A percentile compares a stretch with the other conserved stretches of the same genome.
These are phyloP conservation scores for Oryza officinalis DNA, from an alignment of 176 grass and related monocot genomes.

Conservation along the genomic window DNA sequence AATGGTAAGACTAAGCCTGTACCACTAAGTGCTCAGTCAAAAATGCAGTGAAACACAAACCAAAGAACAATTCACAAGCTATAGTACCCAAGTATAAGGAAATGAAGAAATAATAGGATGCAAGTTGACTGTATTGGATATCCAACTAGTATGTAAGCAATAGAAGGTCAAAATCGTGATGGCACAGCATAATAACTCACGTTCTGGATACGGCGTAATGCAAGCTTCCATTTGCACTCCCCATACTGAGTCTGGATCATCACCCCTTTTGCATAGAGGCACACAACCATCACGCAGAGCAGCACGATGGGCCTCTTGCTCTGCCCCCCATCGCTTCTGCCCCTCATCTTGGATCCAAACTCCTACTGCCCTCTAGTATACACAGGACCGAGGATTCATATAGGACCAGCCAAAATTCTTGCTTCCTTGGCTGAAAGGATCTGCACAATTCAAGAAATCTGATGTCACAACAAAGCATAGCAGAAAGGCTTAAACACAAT, in stretches of 20 bases:
- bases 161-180: conserved; percentile 6
- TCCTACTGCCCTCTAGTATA: conserved; percentile 42
- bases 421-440: neutral
- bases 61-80: conserved; percentile 24
- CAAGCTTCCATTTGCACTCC: conserved; percentile 89
- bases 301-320: conserved; percentile 65
- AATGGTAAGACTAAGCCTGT: neutral
- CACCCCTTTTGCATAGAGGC: conserved; percentile 78
- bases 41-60: neutral
- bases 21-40: neutral
- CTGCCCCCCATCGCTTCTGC: conserved; percentile 68
- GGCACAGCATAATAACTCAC: conserved; percentile 52
- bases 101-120: neutral
- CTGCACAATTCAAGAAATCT: conserved; percentile 14
- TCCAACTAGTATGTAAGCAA: conserved; percentile 19
- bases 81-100: neutral
- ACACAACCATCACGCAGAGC: conserved; percentile 59
- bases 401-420: neutral
- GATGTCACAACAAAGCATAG: neutral
- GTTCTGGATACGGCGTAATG: conserved; percentile 84
- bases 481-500: conserved; percentile 14
- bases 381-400: conserved; percentile 37
- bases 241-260: conserved; percentile 95
- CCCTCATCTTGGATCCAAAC: conserved; percentile 61
- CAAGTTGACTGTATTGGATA: conserved; percentile 1